Conservation (phyloP, 192 early-diverging fungal species). For the Geranomyces michiganensis region DNA sequence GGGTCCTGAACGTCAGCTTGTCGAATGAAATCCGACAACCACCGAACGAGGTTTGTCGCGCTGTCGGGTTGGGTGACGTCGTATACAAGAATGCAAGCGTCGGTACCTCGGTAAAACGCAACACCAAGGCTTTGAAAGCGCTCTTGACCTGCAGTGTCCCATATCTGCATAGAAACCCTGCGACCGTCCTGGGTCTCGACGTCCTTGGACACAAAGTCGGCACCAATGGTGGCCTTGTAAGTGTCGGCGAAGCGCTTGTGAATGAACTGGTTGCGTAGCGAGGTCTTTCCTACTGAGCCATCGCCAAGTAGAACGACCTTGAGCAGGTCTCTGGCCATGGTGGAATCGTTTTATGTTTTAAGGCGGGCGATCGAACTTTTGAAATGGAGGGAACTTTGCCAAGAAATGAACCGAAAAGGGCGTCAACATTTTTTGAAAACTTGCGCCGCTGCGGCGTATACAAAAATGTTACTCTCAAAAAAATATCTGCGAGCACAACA, state of each 20-base stretch:
- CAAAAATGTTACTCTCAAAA: no score
- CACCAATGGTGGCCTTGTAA: constrained; percentile 52
- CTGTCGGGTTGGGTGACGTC: constrained; percentile 47
- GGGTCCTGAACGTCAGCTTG: constrained; percentile 43
- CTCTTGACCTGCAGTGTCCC: constrained; percentile 58
- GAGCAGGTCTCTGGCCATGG: constrained; percentile 20
- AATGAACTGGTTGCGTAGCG: constrained; percentile 46
- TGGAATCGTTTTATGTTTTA: no score
- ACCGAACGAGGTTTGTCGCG: constrained; percentile 33
- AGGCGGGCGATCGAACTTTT: no score
- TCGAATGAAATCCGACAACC: constrained; percentile 45
- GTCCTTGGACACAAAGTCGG: constrained; percentile 46
- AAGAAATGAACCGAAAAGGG: no score
- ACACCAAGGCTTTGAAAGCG: constrained; percentile 48
- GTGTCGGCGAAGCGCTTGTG: constrained; percentile 39
- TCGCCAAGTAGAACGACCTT: constrained; percentile 52
- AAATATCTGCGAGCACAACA: no score
- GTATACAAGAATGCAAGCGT: constrained; percentile 54
- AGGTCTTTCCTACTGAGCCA: constrained; percentile 50
- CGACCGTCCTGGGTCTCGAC: constrained; percentile 29
- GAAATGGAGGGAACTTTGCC: no score
- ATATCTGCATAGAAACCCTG: constrained; percentile 45
- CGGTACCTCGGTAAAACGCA: constrained; percentile 52
- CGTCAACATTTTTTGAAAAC: no score
- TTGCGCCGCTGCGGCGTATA: no score